These are phyloP conservation scores for Epichloe brachyelytri DNA, from an alignment of 2,329 filamentous ascomycete species.

Conservation along the genomic window DNA sequence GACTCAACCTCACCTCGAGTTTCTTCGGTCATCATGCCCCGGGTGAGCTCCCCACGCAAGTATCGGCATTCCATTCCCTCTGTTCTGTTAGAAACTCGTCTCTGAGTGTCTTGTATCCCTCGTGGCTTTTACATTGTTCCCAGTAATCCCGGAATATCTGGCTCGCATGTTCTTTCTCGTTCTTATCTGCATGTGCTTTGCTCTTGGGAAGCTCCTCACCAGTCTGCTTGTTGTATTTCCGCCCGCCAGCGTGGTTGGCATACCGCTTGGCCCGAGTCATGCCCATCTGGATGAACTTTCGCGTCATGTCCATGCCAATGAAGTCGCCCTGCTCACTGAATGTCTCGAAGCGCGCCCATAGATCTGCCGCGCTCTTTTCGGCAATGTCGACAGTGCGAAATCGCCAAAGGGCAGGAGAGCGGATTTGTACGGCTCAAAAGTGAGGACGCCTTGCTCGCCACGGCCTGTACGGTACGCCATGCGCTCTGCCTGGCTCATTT, in stretches of 20 bases:
- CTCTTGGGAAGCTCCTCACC: not conserved
- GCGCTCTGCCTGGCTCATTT: not conserved
- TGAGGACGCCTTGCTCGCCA: slow-evolving; percentile 1
- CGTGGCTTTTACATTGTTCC: not conserved
- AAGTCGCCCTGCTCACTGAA: not conserved
- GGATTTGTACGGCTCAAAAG: slow-evolving; percentile 1
- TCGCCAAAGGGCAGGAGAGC: not conserved
- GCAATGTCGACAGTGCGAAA: not conserved
- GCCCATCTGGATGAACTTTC: slow-evolving; percentile 1
- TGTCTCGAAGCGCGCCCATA: not conserved
- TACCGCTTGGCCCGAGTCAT: not conserved
- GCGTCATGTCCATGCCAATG: slow-evolving; percentile 1
- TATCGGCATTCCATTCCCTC: not conserved
- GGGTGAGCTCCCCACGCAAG: not conserved
- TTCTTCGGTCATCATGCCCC: too few species aligned
- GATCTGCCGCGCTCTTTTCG: not conserved
- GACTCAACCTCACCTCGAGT: too few species aligned
- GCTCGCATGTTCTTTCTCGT: not conserved
- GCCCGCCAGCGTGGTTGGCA: not conserved
- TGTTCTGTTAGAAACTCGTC: not conserved
- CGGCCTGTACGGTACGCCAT: not conserved
- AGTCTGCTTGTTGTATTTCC: not conserved
- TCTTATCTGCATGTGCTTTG: not conserved
- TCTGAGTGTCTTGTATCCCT: not conserved
- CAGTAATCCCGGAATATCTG: not conserved